Evolutionary conservation across 202 grass and related monocot genomes (phyloP).

Genomic region (Carex arenaria): DNA sequence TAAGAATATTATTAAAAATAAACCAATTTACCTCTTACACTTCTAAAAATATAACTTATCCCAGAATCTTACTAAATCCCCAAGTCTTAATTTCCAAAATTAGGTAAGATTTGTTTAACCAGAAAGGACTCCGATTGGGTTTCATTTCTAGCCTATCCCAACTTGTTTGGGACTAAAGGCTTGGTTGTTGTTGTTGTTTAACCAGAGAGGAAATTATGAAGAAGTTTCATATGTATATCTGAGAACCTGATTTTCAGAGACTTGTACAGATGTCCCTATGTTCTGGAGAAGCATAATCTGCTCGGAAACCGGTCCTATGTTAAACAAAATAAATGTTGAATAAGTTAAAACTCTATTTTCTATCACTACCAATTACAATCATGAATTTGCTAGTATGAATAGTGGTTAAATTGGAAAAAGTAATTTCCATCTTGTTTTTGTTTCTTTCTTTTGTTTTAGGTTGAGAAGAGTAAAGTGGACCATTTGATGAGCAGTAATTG

Average conservation of each 20-base stretch:
- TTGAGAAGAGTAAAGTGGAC: background rate
- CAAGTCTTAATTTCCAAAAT: background rate
- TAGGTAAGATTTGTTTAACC: background rate
- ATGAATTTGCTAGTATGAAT: background rate
- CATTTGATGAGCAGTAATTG: background rate
- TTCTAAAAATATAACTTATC: background rate
- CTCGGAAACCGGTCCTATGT: conserved; percentile 58
- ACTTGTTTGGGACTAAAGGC: too few species aligned
- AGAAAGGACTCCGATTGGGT: background rate
- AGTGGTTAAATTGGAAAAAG: background rate
- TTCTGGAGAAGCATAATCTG: conserved; percentile 98
- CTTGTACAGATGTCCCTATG: conserved; percentile 83
- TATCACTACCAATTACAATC: background rate
- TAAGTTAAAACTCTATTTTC: background rate
- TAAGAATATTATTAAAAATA: background rate
- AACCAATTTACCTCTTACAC: background rate
- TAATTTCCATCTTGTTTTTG: background rate
- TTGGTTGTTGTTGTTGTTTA: too few species aligned
- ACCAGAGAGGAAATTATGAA: background rate
- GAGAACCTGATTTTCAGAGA: conserved; percentile 85
- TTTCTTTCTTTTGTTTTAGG: background rate
- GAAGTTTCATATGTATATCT: background rate
- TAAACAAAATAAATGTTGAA: background rate
- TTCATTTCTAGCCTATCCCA: too few species aligned
- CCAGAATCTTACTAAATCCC: background rate